Percentiles rank a stretch among this genome's conserved stretches.
Conservation (phyloP, 1,139 yeast species). For the Blastobotrys buckinghamii region DNA sequence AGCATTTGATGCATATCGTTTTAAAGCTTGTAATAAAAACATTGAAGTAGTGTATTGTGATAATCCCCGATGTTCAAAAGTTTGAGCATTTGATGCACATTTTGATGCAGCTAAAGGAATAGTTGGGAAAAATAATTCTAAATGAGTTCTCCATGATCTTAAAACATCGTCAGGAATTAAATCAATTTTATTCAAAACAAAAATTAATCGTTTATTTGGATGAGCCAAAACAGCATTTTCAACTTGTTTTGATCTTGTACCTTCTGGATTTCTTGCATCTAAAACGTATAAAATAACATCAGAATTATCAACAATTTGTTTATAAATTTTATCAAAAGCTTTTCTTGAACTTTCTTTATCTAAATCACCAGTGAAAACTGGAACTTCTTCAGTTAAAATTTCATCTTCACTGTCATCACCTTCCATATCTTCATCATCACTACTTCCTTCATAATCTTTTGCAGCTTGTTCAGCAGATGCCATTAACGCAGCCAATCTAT, state of each 20-base stretch:
- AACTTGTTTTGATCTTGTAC: constrained; percentile 85
- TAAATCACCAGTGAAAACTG: constrained; percentile 29
- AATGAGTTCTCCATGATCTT: constrained; percentile 76
- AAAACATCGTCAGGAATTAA: constrained; percentile 79
- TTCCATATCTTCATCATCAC: constrained; percentile 35
- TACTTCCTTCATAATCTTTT: constrained; percentile 45
- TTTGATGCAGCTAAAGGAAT: constrained; percentile 62
- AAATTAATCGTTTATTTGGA: constrained; percentile 76
- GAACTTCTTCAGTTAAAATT: constrained; percentile 34
- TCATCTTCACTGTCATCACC: constrained; percentile 27
- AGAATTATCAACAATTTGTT: constrained; percentile 82
- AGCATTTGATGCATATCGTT: constrained; percentile 60
- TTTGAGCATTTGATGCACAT: constrained; percentile 53
- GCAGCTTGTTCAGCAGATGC: constrained; percentile 85
- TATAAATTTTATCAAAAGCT: constrained; percentile 60
- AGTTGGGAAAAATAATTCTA: constrained; percentile 83
- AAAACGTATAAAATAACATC: constrained; percentile 88
- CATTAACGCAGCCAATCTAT: constrained; percentile 76
- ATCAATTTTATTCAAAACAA: constrained; percentile 87
- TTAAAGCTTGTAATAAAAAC: constrained; percentile 71
- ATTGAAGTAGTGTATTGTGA: constrained; percentile 68
- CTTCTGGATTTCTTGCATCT: constrained; percentile 97
- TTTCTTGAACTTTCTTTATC: constrained; percentile 72
- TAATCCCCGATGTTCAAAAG: constrained; percentile 67
- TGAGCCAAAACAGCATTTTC: constrained; percentile 83